Evolutionary conservation across 441 rosid species (phyloP), one percentile per base, ranked within the genome.

Genomic region (Gossypium trilobum): DNA sequence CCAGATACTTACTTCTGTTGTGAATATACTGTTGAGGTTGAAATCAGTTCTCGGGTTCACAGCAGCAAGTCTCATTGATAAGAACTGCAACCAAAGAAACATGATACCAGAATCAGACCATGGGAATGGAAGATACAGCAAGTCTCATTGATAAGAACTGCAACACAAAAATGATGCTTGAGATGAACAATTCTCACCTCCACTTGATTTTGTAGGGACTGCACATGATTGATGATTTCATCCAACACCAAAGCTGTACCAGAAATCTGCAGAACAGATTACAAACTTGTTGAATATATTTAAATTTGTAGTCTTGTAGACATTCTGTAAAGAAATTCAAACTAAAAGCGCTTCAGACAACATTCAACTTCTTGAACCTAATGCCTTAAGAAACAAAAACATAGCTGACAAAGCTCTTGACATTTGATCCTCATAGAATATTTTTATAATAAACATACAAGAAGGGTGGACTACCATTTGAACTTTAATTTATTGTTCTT

Each of bases 11-110:
- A 92, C 99, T 74, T 92, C 97, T 69, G 92, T 85, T 68, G 88
- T 86, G 77, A 91, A 78, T 75, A 87, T 52, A 52, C 75, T 81
- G 78, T 89, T 93, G 14, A 89, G 86, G 80, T 87, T 87, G 85
- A 92, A 86, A 85, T 91, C 97, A 54, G 84, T 82, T 81, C 90
- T 82, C n/a, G 97, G 93, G 80, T 91, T 89, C 48, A 87, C 96
- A 4, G 93, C 87, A 8, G 97, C 97, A 58, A 95, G 97, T 86
- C 91, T 88, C 97, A 92, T 95, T 63, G 97, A 95, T 78, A 95
- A 84, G 80, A 88, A 59, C 99, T 95, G 92, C 77, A 80, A 83
- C 74, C 70, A 77, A 70, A 57, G 52, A 77, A 56, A 72, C 0
- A 63, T 29, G 17, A 25, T 60, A 59, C 68, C 20, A 76, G 61